Conservation (phyloP, 2,329 filamentous ascomycete species). For the Trichoderma sp. region DNA sequence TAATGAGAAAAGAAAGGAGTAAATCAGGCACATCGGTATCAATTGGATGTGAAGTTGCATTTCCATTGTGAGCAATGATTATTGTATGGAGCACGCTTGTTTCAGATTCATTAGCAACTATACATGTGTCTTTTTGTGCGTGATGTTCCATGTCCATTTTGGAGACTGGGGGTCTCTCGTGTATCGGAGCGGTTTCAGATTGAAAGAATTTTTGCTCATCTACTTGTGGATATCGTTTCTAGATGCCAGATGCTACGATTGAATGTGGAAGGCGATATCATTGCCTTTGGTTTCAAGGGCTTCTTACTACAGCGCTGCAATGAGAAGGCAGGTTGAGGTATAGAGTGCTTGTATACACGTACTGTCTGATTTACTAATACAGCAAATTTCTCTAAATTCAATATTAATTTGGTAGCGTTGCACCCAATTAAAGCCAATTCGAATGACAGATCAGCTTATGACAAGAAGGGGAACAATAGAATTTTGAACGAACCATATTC, state of each 20-base stretch:
- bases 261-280: neutral
- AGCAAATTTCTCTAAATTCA: neutral
- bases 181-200: constrained; percentile 21
- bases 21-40: too few relatives aligned
- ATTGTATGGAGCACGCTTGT: neutral
- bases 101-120: neutral
- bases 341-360: neutral
- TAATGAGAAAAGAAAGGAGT: too few relatives aligned
- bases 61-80: neutral
- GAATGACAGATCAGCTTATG: neutral
- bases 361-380: neutral
- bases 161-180: neutral
- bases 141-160: neutral
- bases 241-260: neutral
- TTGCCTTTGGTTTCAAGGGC: neutral
- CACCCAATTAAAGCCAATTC: neutral
- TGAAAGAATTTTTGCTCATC: neutral
- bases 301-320: neutral
- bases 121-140: neutral
- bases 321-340: neutral
- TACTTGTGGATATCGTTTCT: neutral
- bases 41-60: neutral
- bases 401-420: neutral
- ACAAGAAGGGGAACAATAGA: neutral
- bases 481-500: neutral